These are phyloP conservation scores for Lotmaria passim DNA, from an alignment of 208 protist species.

Conservation along the genomic window DNA sequence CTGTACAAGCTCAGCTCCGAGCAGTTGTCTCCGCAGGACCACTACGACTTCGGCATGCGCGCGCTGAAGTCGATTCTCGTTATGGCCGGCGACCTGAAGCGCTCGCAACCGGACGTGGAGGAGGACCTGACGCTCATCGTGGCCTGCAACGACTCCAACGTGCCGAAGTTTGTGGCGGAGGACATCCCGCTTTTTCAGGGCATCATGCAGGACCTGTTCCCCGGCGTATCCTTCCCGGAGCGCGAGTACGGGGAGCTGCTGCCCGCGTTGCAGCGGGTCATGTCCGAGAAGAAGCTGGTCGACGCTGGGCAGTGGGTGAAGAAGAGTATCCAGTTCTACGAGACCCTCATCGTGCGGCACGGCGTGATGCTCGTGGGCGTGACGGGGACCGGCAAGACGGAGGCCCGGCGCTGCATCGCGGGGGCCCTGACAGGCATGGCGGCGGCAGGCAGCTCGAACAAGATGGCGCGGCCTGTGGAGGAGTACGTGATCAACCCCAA, in stretches of 20 bases:
- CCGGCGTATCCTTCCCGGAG: constrained; percentile 94
- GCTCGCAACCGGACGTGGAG: constrained; percentile 94
- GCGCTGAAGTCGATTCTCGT: constrained; percentile 98
- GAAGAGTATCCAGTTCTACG: constrained; percentile 98
- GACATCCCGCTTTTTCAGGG: constrained; percentile 98
- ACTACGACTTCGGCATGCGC: constrained; percentile 99
- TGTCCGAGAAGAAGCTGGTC: constrained; percentile 77
- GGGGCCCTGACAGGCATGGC: constrained; percentile 76
- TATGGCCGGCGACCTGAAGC: constrained; percentile 98
- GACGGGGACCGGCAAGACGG: constrained; percentile 97
- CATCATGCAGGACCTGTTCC: constrained; percentile 99
- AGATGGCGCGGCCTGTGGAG: constrained; percentile 82
- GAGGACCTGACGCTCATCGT: constrained; percentile 98
- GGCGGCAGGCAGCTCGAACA: constrained; percentile 57
- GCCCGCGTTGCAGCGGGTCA: constrained; percentile 82
- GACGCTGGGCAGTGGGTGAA: constrained; percentile 87
- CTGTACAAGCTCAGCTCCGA: constrained; percentile 98
- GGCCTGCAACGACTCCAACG: constrained; percentile 97
- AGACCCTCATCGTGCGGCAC: constrained; percentile 97
- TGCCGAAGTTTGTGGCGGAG: constrained; percentile 99
- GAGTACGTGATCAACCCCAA: constrained; percentile 98
- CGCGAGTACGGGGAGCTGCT: constrained; percentile 94
- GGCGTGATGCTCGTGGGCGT: constrained; percentile 99
- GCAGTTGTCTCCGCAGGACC: constrained; percentile 97
- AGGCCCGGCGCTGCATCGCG: constrained; percentile 82